Evolutionary conservation across 192 early-diverging fungal genomes (phyloP).

Genomic region (Dissophora globulifera): DNA sequence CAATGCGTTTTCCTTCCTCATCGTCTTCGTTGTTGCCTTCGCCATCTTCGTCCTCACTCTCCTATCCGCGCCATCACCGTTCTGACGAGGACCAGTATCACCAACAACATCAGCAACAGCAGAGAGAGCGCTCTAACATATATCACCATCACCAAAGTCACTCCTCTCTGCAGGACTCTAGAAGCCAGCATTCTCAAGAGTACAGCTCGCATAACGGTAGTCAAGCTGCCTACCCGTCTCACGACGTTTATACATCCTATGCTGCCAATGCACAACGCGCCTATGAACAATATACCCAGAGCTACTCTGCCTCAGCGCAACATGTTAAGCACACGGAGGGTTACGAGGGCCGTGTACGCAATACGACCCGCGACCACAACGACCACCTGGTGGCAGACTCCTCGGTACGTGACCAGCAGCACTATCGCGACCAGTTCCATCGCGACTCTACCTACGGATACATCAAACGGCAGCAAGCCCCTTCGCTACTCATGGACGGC

Average conservation of each 20-base stretch:
- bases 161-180: not conserved
- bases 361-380: conserved; percentile 38
- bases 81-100: conserved; percentile 3
- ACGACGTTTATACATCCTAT: not conserved
- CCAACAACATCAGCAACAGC: conserved; percentile 12
- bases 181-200: not conserved
- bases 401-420: conserved; percentile 13
- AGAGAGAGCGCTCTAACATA: no score
- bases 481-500: conserved; percentile 1
- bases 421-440: conserved; percentile 11
- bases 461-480: not conserved
- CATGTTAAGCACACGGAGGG: conserved; percentile 34
- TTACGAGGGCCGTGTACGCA: conserved; percentile 34
- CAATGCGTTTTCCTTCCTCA: not conserved
- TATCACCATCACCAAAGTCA: not conserved
- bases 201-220: not conserved
- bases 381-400: conserved; percentile 26
- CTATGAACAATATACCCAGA: conserved; percentile 13
- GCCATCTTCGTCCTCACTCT: not conserved
- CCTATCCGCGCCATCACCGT: conserved; percentile 1
- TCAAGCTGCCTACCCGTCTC: no score
- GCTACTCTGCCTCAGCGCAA: not conserved
- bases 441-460: conserved; percentile 14
- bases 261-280: not conserved
- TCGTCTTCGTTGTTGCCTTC: conserved; percentile 3